Conservation (phyloP, 2,329 filamentous ascomycete species). For the Ascochyta pisi region DNA sequence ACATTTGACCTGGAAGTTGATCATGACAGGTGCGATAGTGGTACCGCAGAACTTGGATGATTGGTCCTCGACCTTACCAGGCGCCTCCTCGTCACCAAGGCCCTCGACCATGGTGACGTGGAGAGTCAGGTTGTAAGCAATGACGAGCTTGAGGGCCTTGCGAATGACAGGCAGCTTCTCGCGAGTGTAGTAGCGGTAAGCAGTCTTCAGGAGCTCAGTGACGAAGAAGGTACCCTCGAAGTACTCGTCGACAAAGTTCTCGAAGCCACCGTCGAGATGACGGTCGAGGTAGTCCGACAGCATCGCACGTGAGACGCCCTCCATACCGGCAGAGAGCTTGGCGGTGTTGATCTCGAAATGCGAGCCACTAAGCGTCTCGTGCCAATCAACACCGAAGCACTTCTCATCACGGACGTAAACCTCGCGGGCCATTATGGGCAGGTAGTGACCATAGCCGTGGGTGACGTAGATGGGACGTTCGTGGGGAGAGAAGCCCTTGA, state of each 20-base stretch:
- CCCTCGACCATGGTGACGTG: slow-evolving; percentile 96
- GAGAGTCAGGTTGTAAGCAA: slow-evolving; percentile 93
- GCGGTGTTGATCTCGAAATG: slow-evolving; percentile 89
- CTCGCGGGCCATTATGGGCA: slow-evolving; percentile 92
- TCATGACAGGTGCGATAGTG: slow-evolving; percentile 94
- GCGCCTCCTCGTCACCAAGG: slow-evolving; percentile 80
- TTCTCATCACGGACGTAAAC: slow-evolving; percentile 91
- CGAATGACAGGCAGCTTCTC: slow-evolving; percentile 88
- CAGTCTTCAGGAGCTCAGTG: slow-evolving; percentile 94
- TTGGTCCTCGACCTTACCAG: slow-evolving; percentile 85
- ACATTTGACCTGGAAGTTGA: slow-evolving; percentile 99
- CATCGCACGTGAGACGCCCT: slow-evolving; percentile 80
- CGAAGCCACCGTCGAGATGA: slow-evolving; percentile 90
- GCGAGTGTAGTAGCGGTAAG: slow-evolving; percentile 89
- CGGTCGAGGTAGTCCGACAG: slow-evolving; percentile 93
- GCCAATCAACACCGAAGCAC: slow-evolving; percentile 93
- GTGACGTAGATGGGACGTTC: slow-evolving; percentile 85
- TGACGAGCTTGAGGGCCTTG: slow-evolving; percentile 91
- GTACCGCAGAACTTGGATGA: slow-evolving; percentile 88
- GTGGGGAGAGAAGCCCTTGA: slow-evolving; percentile 77
- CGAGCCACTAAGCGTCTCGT: slow-evolving; percentile 78
- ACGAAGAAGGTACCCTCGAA: slow-evolving; percentile 95
- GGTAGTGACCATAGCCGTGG: slow-evolving; percentile 91
- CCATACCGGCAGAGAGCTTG: slow-evolving; percentile 85
- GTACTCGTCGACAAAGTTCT: slow-evolving; percentile 93